Base-by-base conservation (phyloP, 331 rosid species). In the Rosa hybrid region DNA sequence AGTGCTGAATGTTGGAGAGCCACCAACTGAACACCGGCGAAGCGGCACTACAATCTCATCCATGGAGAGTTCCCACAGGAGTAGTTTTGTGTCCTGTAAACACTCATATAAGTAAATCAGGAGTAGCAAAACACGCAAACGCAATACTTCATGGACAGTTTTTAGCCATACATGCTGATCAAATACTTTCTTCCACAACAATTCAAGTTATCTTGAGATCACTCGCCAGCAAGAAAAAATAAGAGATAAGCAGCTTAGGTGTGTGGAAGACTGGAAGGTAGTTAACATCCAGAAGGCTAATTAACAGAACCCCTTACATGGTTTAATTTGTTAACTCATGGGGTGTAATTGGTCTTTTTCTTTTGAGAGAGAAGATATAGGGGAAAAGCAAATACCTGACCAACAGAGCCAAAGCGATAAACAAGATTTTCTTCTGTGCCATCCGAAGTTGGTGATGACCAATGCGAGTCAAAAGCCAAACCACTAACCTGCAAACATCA, bases 371-470 rank as follows among this genome's bases (percentile, higher is more conserved):
- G 34, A 17, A 18, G 49, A 18, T 7, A 8, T 11, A 16, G 8
- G 6, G 20, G n/a, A 54, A 50, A 21, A 77, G 39, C 49, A 77
- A 12, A 41, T 91, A 96, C 99, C 99, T 93, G 99, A 83, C 99
- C 99, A 70, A 96, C 97, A 77, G 99, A 96, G 85, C 97, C 99
- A 80, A 96, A 93, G 67, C 99, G 96, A 81, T 96, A 96, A 65
- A 82, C 90, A 17, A 91, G 72, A 34, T 89, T 89, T 83, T 93
- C 98, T 83, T 88, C 93, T 12, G 89, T 81, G 82, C 87, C 92
- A 56, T 89, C 90, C 83, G 96, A 89, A 81, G 86, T 92, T 74
- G 98, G 99, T 41, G 98, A 85, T 39, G 97, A 85, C 99, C 99
- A 93, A 84, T 93, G 89, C 27, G 94, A 87, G 85, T 96, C 99